These are phyloP conservation scores for Nitzschia sp. DNA, from an alignment of 108 stramenopile genomes.

Conservation along the genomic window DNA sequence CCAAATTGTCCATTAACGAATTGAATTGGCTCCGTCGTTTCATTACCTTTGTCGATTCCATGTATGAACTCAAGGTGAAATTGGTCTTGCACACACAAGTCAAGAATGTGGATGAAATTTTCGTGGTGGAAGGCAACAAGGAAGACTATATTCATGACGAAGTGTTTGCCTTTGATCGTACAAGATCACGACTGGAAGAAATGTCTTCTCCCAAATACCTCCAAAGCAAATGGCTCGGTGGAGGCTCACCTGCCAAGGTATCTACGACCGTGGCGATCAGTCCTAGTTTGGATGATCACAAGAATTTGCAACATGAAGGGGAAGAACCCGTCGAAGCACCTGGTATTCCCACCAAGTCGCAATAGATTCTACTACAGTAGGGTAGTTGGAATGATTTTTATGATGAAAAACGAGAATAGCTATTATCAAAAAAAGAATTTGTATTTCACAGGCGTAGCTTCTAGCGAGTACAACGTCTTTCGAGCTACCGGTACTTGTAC, in stretches of 20 bases:
- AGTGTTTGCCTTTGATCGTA: constrained; percentile 94
- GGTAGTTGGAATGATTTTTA: no score
- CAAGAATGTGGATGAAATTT: constrained; percentile 25
- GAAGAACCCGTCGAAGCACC: not conserved
- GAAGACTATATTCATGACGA: constrained; percentile 72
- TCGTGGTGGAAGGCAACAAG: constrained; percentile 43
- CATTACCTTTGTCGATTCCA: constrained; percentile 79
- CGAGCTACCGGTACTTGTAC: no score
- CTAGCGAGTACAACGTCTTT: no score
- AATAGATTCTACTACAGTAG: no score
- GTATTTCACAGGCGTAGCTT: no score
- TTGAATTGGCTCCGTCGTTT: constrained; percentile 81
- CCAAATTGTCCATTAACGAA: constrained; percentile 72
- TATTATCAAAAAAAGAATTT: no score
- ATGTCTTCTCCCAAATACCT: constrained; percentile 85
- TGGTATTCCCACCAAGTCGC: no score
- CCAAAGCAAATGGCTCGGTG: constrained; percentile 40
- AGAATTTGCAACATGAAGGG: not conserved
- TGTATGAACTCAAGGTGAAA: constrained; percentile 82
- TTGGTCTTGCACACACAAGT: constrained; percentile 55
- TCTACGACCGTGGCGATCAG: not conserved
- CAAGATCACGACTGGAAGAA: constrained; percentile 85
- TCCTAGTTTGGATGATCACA: constrained; percentile 13
- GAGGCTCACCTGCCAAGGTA: not conserved
- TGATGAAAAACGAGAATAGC: no score